Conservation (phyloP, 2,329 filamentous ascomycete species). For the Cytospora leucostoma region DNA sequence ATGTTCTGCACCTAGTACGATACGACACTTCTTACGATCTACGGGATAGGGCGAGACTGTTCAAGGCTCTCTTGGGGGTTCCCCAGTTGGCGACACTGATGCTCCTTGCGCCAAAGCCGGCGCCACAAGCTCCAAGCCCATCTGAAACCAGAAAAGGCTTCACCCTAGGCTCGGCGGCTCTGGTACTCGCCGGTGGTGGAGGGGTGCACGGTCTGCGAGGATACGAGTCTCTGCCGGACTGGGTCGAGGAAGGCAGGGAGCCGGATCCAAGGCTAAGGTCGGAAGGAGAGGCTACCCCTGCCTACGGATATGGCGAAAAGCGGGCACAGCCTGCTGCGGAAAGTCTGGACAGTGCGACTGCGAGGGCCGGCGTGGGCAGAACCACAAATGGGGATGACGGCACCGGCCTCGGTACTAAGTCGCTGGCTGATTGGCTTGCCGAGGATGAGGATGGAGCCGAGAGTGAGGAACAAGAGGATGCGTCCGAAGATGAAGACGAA, state of each 20-base stretch:
- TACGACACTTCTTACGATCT: constrained; percentile 96
- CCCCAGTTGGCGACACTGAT: constrained; percentile 89
- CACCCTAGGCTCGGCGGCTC: constrained; percentile 78
- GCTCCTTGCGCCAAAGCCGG: constrained; percentile 90
- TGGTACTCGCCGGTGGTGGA: constrained; percentile 77
- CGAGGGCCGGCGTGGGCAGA: constrained; percentile 35
- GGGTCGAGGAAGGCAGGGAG: constrained; percentile 79
- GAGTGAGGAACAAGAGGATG: constrained; percentile 50
- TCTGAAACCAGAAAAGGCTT: constrained; percentile 80
- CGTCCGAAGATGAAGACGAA: constrained; percentile 53
- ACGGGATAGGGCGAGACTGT: constrained; percentile 85
- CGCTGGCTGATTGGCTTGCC: constrained; percentile 89
- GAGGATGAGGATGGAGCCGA: constrained; percentile 65
- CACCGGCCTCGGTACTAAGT: constrained; percentile 63
- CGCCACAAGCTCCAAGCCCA: constrained; percentile 85
- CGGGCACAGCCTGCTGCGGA: constrained; percentile 60
- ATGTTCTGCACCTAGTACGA: constrained; percentile 79
- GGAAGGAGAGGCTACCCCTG: constrained; percentile 51
- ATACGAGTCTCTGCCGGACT: constrained; percentile 78
- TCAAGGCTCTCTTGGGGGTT: constrained; percentile 77
- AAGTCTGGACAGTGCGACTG: constrained; percentile 60
- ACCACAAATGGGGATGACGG: constrained; percentile 53
- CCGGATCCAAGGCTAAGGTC: constrained; percentile 71
- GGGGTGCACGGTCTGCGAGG: constrained; percentile 74
- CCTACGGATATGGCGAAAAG: constrained; percentile 43